A percentile compares a stretch with the other conserved stretches of the same genome.
Evolutionary conservation across 306 rosid genomes (phyloP).

Genomic region (Crotalaria pallida): DNA sequence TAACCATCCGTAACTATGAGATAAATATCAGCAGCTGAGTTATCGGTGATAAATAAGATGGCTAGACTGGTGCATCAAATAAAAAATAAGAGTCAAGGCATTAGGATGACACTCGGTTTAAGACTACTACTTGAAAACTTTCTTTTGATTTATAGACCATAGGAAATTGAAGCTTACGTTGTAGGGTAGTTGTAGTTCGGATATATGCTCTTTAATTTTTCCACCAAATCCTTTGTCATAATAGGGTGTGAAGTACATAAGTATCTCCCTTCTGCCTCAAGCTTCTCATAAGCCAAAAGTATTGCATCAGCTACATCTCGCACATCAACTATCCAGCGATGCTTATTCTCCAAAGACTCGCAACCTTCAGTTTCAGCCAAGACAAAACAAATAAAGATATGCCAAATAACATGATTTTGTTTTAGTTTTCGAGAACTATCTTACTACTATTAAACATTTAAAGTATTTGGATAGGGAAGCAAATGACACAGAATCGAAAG

Average conservation of each 20-base stretch:
- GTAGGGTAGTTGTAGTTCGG: slow-evolving; percentile 60
- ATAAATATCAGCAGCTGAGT: neutral
- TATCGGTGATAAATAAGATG: neutral
- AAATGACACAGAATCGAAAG: neutral
- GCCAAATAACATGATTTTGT: neutral
- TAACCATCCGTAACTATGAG: neutral
- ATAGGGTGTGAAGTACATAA: slow-evolving; percentile 38
- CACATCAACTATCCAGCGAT: slow-evolving; percentile 42
- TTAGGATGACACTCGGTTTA: neutral
- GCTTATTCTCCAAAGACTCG: slow-evolving; percentile 51
- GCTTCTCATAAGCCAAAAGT: slow-evolving; percentile 60
- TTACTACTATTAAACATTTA: neutral
- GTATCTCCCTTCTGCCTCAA: slow-evolving; percentile 67
- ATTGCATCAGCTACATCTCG: slow-evolving; percentile 64
- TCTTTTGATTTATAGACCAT: neutral
- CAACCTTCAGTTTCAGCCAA: slow-evolving; percentile 33
- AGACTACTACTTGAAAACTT: neutral
- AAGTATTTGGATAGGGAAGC: neutral
- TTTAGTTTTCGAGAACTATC: neutral
- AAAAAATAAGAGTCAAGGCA: neutral
- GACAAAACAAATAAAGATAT: neutral
- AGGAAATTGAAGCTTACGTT: slow-evolving; percentile 39
- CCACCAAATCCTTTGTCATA: slow-evolving; percentile 38
- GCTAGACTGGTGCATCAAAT: neutral
- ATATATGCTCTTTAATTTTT: slow-evolving; percentile 43